Base-by-base conservation (phyloP, 305 asterid genomes). In the Rubia occidens region DNA sequence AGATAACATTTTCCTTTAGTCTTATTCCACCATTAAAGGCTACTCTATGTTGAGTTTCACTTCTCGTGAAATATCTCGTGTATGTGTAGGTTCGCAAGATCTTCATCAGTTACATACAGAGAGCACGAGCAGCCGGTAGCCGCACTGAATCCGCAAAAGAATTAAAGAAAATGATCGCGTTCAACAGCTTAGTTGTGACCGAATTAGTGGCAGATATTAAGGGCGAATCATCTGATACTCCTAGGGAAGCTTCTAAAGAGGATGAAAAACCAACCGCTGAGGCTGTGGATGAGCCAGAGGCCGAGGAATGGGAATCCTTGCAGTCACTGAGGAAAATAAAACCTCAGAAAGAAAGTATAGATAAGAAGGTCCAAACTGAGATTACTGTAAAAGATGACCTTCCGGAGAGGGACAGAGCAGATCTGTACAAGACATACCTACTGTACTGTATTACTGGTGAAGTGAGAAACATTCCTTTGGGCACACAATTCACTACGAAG, bases 391-490 rank as follows among this genome's bases (percentile, higher is more conserved):
- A 75, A 82, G 96, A 91, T 64, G 99, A 95, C 81, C 96, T 95
- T 60, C 87, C 95, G 24, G 90, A 86, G 54, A 86, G 91, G 77
- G 97, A 95, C 7, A 82, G 95, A 80, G 78, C 89, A 13, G 95
- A 91, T 76, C 92, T 91, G 59, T 95, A 95, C 85, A 95, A 89
- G 85, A 86, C 96, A 49, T 95, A 89, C 82, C 78, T 95, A 77
- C 83, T 85, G 65, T 95, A 62, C 71, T 95, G 99, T 82, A 74
- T 89, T 64, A 89, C 94, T 13, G 97, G 99, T 71, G 89, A 89
- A 82, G 96, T 86, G 60, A 88, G 85, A n/a, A 79, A 78, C 64
- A 80, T 87, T 20, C 95, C 95, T 35, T 84, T 94, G 64, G 97
- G 97, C 40, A 90, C 83, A 67, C 90, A 85, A 74, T 82, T 88